Percentiles rank a stretch among this genome's conserved stretches.
phyloP scores from a whole-genome alignment of 495 filamentous ascomycete species.

The Aspergillus panamensis region DNA sequence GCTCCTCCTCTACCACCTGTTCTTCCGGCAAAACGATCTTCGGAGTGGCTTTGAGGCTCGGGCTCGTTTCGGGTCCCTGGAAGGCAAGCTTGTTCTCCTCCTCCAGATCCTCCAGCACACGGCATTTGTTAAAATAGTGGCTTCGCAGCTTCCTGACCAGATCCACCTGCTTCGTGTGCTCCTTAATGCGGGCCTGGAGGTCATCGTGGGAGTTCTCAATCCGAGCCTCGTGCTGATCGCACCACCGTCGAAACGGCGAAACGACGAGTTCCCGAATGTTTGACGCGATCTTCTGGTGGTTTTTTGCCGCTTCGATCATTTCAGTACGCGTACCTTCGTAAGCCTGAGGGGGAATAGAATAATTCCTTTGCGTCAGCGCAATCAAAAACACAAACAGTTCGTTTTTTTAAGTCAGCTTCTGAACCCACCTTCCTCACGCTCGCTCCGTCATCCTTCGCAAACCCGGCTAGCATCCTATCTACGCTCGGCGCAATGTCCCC shows the following conservation, averaged over 20 bases:
- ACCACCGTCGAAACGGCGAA: slow-evolving; percentile 89
- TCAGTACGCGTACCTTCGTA: slow-evolving; percentile 93
- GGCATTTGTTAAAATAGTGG: slow-evolving; percentile 97
- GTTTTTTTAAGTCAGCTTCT: neutral
- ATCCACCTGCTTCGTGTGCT: slow-evolving; percentile 89
- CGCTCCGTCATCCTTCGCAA: slow-evolving; percentile 89
- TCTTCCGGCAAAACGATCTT: slow-evolving; percentile 60
- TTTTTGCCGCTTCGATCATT: slow-evolving; percentile 88
- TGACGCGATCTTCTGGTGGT: slow-evolving; percentile 89
- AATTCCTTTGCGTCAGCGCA: neutral
- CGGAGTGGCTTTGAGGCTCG: slow-evolving; percentile 48
- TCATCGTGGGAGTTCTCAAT: slow-evolving; percentile 93
- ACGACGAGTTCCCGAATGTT: slow-evolving; percentile 96
- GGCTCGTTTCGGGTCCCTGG: slow-evolving; percentile 70
- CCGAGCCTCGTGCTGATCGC: slow-evolving; percentile 85
- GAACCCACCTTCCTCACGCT: slow-evolving; percentile 82
- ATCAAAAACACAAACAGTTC: neutral
- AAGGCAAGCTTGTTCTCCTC: slow-evolving; percentile 98
- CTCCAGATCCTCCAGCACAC: slow-evolving; percentile 90
- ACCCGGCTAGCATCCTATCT: slow-evolving; percentile 74
- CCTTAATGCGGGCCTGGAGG: slow-evolving; percentile 81
- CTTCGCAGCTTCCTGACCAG: slow-evolving; percentile 86
- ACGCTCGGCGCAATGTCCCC: slow-evolving; percentile 79
- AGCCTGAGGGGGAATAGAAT: slow-evolving; percentile 53
- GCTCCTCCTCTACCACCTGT: slow-evolving; percentile 65